Conservation (phyloP, 208 protist genomes). For the Ichthyophonus hoferi region DNA sequence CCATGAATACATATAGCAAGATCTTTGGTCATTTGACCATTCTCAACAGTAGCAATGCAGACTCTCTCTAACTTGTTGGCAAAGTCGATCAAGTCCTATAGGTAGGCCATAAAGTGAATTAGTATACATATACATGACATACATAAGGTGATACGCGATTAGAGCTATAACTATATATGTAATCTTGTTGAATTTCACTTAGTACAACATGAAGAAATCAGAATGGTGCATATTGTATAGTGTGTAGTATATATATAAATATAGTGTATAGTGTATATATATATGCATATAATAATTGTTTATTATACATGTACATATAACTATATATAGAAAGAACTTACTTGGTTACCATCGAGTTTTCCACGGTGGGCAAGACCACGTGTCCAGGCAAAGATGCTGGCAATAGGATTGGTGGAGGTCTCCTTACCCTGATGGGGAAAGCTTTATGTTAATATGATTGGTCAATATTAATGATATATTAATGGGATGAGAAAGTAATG, state of each 20-base stretch:
- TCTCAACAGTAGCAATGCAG: conserved; percentile 81
- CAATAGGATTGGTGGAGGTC: conserved; percentile 93
- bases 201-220: too few species aligned
- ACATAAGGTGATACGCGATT: too few species aligned
- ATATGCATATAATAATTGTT: too few species aligned
- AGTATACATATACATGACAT: conserved; percentile 27
- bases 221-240: too few species aligned
- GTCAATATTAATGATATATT: neutral
- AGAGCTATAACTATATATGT: too few species aligned
- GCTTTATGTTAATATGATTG: neutral
- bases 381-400: conserved; percentile 95
- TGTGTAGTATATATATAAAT: too few species aligned
- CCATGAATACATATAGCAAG: conserved; percentile 87
- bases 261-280: too few species aligned
- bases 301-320: too few species aligned
- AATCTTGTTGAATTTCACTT: too few species aligned
- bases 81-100: neutral
- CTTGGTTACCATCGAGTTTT: conserved; percentile 85
- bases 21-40: conserved; percentile 94
- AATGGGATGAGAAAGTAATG: neutral
- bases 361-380: conserved; percentile 85
- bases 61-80: conserved; percentile 72
- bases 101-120: neutral
- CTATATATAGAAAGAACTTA: too few species aligned
- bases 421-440: conserved; percentile 78